Evolutionary conservation across 2,329 filamentous ascomycete species (phyloP), one percentile per base, ranked within the genome.

Genomic region (Botrytis fragariae): DNA sequence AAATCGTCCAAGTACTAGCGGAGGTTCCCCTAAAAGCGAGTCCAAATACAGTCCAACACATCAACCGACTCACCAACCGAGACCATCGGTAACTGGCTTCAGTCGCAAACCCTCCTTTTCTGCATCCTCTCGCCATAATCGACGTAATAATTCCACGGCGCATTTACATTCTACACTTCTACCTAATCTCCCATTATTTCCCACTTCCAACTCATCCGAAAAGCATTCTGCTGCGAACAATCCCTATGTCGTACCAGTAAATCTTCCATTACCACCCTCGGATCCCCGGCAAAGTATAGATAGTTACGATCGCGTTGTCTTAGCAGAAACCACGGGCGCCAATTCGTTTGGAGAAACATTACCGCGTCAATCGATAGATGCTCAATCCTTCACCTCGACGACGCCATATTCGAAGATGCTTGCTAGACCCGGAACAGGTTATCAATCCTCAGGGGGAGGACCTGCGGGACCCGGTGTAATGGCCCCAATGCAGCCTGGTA

Each of bases 91-190:
- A 85, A 86, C 67, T 85, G 86, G 77, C 80, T 87, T 88, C 79
- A 83, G 84, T 72, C 87, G 87, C 77, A 88, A 87, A 79, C 76
- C 86, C 14, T 88, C 87, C 61, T 84, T 88, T 74, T 85, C 84
- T 25, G 82, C 83, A 20, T 81, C 77, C 54, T 73, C 74, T 22
- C 78, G 82, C 74, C 83, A 83, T 68, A 83, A 68, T 61, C 71
- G 83, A 67, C 82, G 85, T 59, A 84, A 84, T 72, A 83, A 83
- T 76, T 83, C 85, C 37, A 83, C 76, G 44, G 75, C 76, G 60
- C 37, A 64, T n/a, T 35, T 63, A 73, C 76, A 69, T 22, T 60
- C 35, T 37, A 64, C 45, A 75, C 63, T 60, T 16, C 74, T 72
- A 42, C 63, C 71, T 20, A 44, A 44, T 25, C 39, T 72, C 18